A percentile compares a stretch with the other conserved stretches of the same genome.
Evolutionary conservation across 1,139 yeast genomes (phyloP).

Genomic region (Debaryomyces singareniensis): DNA sequence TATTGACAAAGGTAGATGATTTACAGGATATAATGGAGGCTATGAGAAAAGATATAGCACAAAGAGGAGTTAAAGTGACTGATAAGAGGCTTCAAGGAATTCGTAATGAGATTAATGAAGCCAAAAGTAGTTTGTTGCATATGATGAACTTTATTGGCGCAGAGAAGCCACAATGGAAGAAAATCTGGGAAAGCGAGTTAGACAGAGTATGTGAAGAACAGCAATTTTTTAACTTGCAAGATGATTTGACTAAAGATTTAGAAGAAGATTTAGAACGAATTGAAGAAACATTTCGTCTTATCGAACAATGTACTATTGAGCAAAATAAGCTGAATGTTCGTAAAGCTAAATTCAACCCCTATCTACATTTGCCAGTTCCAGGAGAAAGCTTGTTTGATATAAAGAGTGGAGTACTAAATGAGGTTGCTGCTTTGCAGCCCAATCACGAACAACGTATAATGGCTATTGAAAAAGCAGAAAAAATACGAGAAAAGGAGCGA

Average conservation of each 20-base stretch:
- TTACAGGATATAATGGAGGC: constrained; percentile 90
- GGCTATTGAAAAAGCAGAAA: constrained; percentile 86
- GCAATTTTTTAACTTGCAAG: constrained; percentile 84
- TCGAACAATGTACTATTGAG: constrained; percentile 77
- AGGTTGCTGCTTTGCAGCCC: constrained; percentile 74
- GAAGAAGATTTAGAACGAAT: constrained; percentile 78
- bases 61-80: constrained; percentile 80
- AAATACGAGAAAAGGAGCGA: constrained; percentile 66
- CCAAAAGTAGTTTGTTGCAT: constrained; percentile 43
- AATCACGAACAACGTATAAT: constrained; percentile 80
- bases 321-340: constrained; percentile 43
- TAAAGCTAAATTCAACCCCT: constrained; percentile 33
- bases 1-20: constrained; percentile 82
- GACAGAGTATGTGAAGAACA: constrained; percentile 92
- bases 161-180: constrained; percentile 85
- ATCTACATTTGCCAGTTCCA: constrained; percentile 53
- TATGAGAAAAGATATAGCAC: constrained; percentile 85
- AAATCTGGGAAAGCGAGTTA: constrained; percentile 86
- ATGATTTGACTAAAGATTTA: constrained; percentile 73
- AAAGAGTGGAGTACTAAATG: constrained; percentile 73
- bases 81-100: constrained; percentile 67
- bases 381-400: constrained; percentile 58
- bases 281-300: constrained; percentile 71
- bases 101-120: constrained; percentile 55
- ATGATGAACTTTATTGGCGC: constrained; percentile 57